A percentile compares a stretch with the other conserved stretches of the same genome.
These are phyloP conservation scores for Leccinum subatratum DNA, from an alignment of 1,284 basidiomycete genomes.

Conservation along the genomic window DNA sequence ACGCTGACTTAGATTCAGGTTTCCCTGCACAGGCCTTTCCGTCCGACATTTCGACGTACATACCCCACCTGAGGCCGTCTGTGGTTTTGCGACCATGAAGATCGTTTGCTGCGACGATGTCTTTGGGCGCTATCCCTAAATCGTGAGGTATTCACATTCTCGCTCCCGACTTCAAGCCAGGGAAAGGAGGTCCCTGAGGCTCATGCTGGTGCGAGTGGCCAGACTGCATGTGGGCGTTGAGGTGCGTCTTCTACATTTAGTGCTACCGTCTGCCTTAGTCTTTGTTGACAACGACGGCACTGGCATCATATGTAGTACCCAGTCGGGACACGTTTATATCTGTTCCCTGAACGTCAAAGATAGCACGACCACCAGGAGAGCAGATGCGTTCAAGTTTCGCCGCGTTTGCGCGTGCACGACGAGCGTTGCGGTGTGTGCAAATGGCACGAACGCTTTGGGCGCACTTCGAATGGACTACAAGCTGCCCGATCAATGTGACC, in stretches of 20 bases:
- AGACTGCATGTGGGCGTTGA: slow-evolving; percentile 84
- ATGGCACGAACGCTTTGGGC: slow-evolving; percentile 85
- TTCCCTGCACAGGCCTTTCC: slow-evolving; percentile 71
- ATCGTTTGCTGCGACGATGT: slow-evolving; percentile 77
- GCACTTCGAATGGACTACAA: slow-evolving; percentile 76
- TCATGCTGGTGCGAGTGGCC: slow-evolving; percentile 32
- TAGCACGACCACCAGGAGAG: slow-evolving; percentile 31
- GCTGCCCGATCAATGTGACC: slow-evolving; percentile 52
- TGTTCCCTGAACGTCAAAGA: slow-evolving; percentile 58
- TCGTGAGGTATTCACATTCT: slow-evolving; percentile 91
- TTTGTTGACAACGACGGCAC: slow-evolving; percentile 57
- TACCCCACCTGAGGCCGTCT: slow-evolving; percentile 76
- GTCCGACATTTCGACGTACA: slow-evolving; percentile 57
- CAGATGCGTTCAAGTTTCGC: slow-evolving; percentile 77
- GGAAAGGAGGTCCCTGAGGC: slow-evolving; percentile 22
- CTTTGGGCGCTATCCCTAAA: slow-evolving; percentile 81
- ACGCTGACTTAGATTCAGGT: slow-evolving; percentile 32
- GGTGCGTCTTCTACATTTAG: slow-evolving; percentile 37
- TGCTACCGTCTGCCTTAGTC: not conserved
- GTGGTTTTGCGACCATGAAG: slow-evolving; percentile 73
- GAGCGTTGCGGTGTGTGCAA: slow-evolving; percentile 80
- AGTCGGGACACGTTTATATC: slow-evolving; percentile 91
- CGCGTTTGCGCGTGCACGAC: slow-evolving; percentile 77
- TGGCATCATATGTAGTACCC: slow-evolving; percentile 82
- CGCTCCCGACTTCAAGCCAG: slow-evolving; percentile 40